phyloP scores from a whole-genome alignment of 2,329 filamentous ascomycete genomes.

The Trichoderma sp. region DNA sequence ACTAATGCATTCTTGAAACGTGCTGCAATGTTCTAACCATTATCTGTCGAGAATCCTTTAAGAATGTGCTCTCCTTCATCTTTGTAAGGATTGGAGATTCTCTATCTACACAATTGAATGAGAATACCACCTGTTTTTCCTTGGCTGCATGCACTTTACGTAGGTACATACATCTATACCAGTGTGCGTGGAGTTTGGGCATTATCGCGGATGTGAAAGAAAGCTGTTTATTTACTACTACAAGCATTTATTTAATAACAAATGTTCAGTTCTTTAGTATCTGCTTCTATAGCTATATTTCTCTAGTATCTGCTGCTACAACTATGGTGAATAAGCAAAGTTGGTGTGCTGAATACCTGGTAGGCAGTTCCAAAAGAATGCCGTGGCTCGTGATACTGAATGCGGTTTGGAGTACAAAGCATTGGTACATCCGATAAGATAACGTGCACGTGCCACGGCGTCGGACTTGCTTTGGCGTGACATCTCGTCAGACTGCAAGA shows the following conservation, averaged over 20 bases:
- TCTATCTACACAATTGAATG: not conserved
- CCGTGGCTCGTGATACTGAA: not conserved
- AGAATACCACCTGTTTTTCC: not conserved
- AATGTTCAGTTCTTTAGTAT: too few relatives aligned
- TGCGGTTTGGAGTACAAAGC: not conserved
- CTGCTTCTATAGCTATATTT: not conserved
- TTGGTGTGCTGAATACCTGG: not conserved
- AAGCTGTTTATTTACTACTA: too few relatives aligned
- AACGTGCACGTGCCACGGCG: conserved; percentile 18
- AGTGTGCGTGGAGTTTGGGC: too few relatives aligned
- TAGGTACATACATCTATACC: too few relatives aligned
- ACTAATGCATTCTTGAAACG: not conserved
- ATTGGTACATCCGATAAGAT: conserved; percentile 11
- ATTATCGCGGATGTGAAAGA: too few relatives aligned
- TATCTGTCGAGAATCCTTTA: not conserved
- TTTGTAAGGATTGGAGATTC: not conserved
- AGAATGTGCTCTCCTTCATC: not conserved
- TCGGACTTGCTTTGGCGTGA: conserved; percentile 19
- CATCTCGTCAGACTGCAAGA: conserved; percentile 17
- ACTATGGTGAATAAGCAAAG: not conserved
- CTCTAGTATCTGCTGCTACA: not conserved
- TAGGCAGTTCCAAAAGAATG: not conserved
- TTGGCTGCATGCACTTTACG: too few relatives aligned
- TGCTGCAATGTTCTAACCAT: not conserved
- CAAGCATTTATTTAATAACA: too few relatives aligned